These are phyloP conservation scores for Aureobasidium sp. DNA, from an alignment of 2,329 filamentous ascomycete genomes.

Conservation along the genomic window DNA sequence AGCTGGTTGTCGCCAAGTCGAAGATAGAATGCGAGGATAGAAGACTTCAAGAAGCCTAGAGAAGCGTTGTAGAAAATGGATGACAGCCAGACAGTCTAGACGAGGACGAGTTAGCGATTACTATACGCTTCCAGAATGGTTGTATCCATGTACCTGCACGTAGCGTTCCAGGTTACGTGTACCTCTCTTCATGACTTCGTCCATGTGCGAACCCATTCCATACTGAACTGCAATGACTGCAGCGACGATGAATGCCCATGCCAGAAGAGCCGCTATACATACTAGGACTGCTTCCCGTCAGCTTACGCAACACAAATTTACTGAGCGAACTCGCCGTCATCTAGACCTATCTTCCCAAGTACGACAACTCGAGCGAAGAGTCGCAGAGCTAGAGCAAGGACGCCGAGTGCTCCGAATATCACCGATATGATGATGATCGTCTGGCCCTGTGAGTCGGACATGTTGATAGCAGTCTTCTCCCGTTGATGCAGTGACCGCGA, in stretches of 20 bases:
- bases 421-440: not conserved
- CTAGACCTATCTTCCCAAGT: slow-evolving; percentile 13
- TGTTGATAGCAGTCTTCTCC: not conserved
- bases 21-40: slow-evolving; percentile 15
- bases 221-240: slow-evolving; percentile 5
- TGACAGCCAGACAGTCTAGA: slow-evolving; percentile 11
- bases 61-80: slow-evolving; percentile 20
- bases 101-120: not conserved
- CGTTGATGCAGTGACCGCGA: not conserved
- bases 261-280: slow-evolving; percentile 1
- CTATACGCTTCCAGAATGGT: not conserved
- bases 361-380: slow-evolving; percentile 11
- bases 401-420: not conserved
- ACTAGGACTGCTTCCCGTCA: slow-evolving; percentile 4
- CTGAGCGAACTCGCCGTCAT: not conserved
- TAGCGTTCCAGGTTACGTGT: not conserved
- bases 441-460: slow-evolving; percentile 14
- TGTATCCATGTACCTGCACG: not conserved
- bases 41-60: slow-evolving; percentile 9
- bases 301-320: not conserved
- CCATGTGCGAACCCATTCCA: slow-evolving; percentile 9
- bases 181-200: slow-evolving; percentile 4
- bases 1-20: slow-evolving; percentile 8
- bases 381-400: slow-evolving; percentile 1
- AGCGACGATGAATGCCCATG: slow-evolving; percentile 7